Conservation (phyloP, 148 eudicot genomes). For the Vaccinium darrowii region DNA sequence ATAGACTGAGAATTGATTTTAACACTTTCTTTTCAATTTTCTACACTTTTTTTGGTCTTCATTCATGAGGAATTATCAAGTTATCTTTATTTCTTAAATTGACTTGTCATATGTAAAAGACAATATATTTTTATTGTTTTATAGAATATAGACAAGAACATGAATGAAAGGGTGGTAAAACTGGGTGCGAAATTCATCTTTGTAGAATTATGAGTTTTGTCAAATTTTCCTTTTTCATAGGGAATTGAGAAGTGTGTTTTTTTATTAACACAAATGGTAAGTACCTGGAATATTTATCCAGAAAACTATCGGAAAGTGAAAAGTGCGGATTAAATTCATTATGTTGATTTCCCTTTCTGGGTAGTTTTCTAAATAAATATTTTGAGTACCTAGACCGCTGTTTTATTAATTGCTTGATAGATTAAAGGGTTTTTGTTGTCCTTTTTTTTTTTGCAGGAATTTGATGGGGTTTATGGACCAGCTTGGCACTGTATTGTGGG, state of each 20-base stretch:
- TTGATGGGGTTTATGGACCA: constrained; percentile 97
- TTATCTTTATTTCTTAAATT: no score
- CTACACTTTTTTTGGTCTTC: background rate
- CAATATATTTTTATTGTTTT: no score
- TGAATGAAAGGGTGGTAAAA: background rate
- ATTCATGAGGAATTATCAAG: background rate
- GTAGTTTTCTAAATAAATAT: no score
- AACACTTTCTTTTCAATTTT: background rate
- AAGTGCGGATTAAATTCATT: no score
- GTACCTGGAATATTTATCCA: no score
- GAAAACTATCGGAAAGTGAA: no score
- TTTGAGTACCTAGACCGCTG: no score
- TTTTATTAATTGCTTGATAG: constrained; percentile 5
- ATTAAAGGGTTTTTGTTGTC: constrained; percentile 15
- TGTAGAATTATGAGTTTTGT: background rate
- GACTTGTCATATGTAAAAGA: no score
- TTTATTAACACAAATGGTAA: background rate
- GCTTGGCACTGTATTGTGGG: constrained; percentile 99
- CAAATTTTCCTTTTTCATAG: background rate
- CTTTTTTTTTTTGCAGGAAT: constrained; percentile 55
- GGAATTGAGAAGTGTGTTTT: background rate
- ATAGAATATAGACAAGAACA: background rate
- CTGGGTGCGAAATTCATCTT: background rate
- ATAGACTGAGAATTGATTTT: background rate
- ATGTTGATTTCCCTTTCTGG: no score